Evolutionary conservation across 2,329 filamentous ascomycete genomes (phyloP), one percentile per base, ranked within the genome.

Genomic region (Paecilomyces niveus): DNA sequence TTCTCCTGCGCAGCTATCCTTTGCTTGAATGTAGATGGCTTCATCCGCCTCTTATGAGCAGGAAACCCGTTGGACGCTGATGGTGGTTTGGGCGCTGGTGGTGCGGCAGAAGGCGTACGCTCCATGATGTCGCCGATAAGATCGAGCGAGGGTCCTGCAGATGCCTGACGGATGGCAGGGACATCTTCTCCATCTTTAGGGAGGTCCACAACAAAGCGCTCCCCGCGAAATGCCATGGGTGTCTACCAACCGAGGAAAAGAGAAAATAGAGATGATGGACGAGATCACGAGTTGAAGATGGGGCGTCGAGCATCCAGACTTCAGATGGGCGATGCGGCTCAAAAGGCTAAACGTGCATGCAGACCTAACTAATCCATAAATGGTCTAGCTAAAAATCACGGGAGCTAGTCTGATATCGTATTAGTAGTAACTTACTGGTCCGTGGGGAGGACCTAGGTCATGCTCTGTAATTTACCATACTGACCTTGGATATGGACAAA

Each of bases 61-160:
- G 94, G 94, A 65, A 97, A 97, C 1, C 94, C 94, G 11, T 84
- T 86, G 21, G 80, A 77, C 9, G 86, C 83, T 45, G 80, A 80
- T 8, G 88, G 86, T 3, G 89, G 81, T 62, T 84, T 86, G 22
- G 85, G 80, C 70, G 76, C 69, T 32, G 76, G 65, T 11, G 71
- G 24, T 53, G 72, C 66, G 13, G 80, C 74, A 13, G 79, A 74
- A 26, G 83, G 74, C 52, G 85, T 82, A 62, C 89, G 88, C 77
- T 97, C 93, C 67, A 89, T 82, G 62, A 97, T 85, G 65, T 97
- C 92, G 57, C 83, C 83, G 51, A 95, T 79, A 49, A 88, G 79
- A 26, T 62, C 51, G 62, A 72, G 64, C 54, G 71, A 58, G 50
- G 70, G 58, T 59, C 68, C 29, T 57, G 64, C 55, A 32, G 60